phyloP scores from a whole-genome alignment of 2,329 filamentous ascomycete genomes.

The Monilinia vaccinii-corymbosi region DNA sequence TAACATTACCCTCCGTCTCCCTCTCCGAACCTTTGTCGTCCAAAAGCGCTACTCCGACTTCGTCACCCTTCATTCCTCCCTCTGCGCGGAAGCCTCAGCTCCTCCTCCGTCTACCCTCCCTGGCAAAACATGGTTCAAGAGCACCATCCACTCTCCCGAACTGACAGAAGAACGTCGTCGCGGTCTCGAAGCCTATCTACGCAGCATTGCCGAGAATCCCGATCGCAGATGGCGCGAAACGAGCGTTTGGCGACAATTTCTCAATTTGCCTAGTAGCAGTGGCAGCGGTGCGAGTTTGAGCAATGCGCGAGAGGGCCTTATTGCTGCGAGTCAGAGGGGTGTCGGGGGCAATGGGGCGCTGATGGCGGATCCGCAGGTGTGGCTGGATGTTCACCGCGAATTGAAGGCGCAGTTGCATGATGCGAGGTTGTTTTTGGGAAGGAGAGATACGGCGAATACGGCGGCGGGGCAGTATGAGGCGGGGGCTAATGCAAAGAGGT shows the following conservation, averaged over 20 bases:
- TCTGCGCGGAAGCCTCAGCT: conserved; percentile 50
- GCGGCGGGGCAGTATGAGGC: conserved; percentile 51
- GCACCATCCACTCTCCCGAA: conserved; percentile 58
- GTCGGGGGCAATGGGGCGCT: conserved; percentile 18
- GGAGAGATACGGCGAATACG: conserved; percentile 52
- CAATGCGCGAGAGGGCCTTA: conserved; percentile 23
- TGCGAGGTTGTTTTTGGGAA: conserved; percentile 55
- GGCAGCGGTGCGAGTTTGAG: conserved; percentile 31
- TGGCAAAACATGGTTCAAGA: conserved; percentile 67
- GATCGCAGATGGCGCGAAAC: conserved; percentile 70
- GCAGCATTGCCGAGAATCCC: conserved; percentile 61
- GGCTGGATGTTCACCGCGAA: conserved; percentile 68
- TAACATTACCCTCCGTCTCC: conserved; percentile 68
- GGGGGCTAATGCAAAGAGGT: conserved; percentile 64
- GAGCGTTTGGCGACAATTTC: conserved; percentile 61
- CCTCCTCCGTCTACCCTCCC: conserved; percentile 62
- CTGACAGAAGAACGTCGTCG: conserved; percentile 62
- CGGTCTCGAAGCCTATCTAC: conserved; percentile 62
- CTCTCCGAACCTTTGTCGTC: conserved; percentile 65
- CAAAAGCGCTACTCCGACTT: conserved; percentile 83
- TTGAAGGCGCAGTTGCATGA: conserved; percentile 64
- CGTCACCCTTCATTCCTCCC: conserved; percentile 50
- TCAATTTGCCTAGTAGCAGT: conserved; percentile 52
- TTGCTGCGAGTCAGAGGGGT: conserved; percentile 23
- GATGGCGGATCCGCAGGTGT: conserved; percentile 39